Evolutionary conservation across 139 green algal genomes (phyloP), one percentile per base, ranked within the genome.

Genomic region (Chlamydomonas asymmetrica): DNA sequence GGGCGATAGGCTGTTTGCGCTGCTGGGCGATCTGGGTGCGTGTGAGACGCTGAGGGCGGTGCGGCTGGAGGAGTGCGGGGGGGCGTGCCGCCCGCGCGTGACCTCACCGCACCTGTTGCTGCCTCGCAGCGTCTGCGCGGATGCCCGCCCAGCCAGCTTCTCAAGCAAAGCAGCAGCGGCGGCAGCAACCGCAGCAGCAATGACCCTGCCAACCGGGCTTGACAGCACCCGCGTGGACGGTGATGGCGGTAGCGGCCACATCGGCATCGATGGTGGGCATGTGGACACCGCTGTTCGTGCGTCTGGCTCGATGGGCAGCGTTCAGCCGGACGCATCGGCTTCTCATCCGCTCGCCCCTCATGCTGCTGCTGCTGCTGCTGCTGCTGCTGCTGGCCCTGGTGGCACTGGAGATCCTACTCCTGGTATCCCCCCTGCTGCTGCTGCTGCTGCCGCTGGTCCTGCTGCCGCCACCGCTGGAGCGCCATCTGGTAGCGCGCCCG

Each of bases 11-110:
- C 62, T 77, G n/a, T 31, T 63, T 34, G 2, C 1, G 5, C 23
- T 9, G 8, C 29, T 77, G 41, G 5, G 16, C 31, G 2, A 16
- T 2, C 1, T 13, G 22, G 16, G 66, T 29, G 45, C 45, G 22
- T 3, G 2, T 5, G 66, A n/a, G n/a, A n/a, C 43, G 3, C 43
- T 77, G 20, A 43, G 31, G 8, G 8, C 50, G 8, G 41, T 77
- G 9, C 57, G 71, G 25, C 31, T 77, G 41, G 71, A 77, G 71
- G 41, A 27, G 23, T 63, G 40, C 43, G 59, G 71, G n/a, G n/a
- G n/a, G n/a, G n/a, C n/a, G n/a, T n/a, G n/a, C n/a, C n/a, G n/a
- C n/a, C n/a, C n/a, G n/a, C n/a, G n/a, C n/a, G n/a, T n/a, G n/a
- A n/a, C n/a, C n/a, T n/a, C n/a, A n/a, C n/a, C n/a, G n/a, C n/a